phyloP scores from a whole-genome alignment of 495 filamentous ascomycete species.

The Lophiostoma macrostomum region DNA sequence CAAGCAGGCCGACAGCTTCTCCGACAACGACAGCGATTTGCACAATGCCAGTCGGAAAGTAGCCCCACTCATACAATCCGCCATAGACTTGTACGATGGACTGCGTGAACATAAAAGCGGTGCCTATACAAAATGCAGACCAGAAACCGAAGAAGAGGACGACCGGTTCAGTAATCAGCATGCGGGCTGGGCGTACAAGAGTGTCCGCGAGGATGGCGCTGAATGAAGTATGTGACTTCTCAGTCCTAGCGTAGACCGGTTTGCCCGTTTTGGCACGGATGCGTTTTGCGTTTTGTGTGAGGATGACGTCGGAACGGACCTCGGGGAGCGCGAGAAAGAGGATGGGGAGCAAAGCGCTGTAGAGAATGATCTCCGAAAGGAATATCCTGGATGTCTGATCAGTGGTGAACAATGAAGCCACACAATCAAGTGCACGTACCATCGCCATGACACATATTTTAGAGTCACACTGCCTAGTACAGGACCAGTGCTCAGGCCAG shows the following conservation, averaged over 20 bases:
- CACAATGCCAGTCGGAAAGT: conserved; percentile 35
- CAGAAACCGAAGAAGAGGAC: conserved; percentile 51
- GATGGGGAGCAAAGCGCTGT: conserved; percentile 42
- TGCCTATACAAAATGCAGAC: conserved; percentile 53
- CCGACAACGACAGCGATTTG: conserved; percentile 39
- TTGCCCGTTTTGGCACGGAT: conserved; percentile 31
- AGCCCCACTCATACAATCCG: conserved; percentile 34
- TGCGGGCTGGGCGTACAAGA: conserved; percentile 43
- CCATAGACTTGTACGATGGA: conserved; percentile 37
- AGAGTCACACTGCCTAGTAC: conserved; percentile 48
- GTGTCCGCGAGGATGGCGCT: conserved; percentile 26
- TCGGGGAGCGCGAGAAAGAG: conserved; percentile 45
- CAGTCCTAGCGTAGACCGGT: conserved; percentile 41
- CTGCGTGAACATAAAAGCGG: conserved; percentile 48
- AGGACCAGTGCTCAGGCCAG: conserved; percentile 49
- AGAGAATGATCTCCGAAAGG: conserved; percentile 50
- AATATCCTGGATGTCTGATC: conserved; percentile 43
- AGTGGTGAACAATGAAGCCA: background rate
- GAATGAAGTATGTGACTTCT: conserved; percentile 38
- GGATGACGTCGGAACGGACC: conserved; percentile 46
- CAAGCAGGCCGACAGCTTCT: conserved; percentile 35
- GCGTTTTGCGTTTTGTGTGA: conserved; percentile 16
- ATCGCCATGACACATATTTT: conserved; percentile 33
- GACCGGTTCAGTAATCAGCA: conserved; percentile 55
- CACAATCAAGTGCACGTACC: conserved; percentile 9